These are phyloP conservation scores for Erysiphe pulchra DNA, from an alignment of 2,329 filamentous ascomycete genomes.

Conservation along the genomic window DNA sequence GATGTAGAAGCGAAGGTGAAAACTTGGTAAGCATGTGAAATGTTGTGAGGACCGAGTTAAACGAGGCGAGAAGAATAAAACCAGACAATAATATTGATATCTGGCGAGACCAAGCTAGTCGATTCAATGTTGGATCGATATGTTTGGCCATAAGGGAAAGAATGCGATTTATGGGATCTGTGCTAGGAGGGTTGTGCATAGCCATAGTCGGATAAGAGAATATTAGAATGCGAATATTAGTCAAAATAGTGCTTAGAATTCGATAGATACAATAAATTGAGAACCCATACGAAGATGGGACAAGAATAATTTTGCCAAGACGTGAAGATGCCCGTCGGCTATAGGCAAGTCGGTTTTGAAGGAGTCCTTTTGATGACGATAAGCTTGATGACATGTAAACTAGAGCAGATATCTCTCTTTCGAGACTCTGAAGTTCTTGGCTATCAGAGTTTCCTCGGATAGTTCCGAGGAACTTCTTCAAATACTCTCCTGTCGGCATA, in stretches of 20 bases:
- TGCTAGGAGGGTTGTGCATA: slow-evolving; percentile 27
- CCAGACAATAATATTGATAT: slow-evolving; percentile 67
- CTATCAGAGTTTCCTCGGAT: slow-evolving; percentile 36
- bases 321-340: slow-evolving; percentile 42
- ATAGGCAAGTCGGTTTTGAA: slow-evolving; percentile 35
- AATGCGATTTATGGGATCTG: slow-evolving; percentile 64
- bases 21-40: slow-evolving; percentile 58
- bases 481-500: slow-evolving; percentile 25
- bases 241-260: slow-evolving; percentile 44
- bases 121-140: slow-evolving; percentile 63
- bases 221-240: slow-evolving; percentile 32
- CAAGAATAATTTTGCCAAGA: slow-evolving; percentile 35
- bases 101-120: slow-evolving; percentile 58
- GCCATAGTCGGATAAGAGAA: slow-evolving; percentile 17
- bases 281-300: slow-evolving; percentile 39
- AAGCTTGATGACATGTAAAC: slow-evolving; percentile 57
- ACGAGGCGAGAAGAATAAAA: slow-evolving; percentile 57
- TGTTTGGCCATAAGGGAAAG: slow-evolving; percentile 58
- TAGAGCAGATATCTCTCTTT: slow-evolving; percentile 54
- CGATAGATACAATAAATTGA: slow-evolving; percentile 68
- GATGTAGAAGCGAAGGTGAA: slow-evolving; percentile 45
- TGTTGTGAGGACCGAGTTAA: slow-evolving; percentile 65
- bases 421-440: slow-evolving; percentile 32
- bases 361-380: slow-evolving; percentile 32
- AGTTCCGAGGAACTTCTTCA: slow-evolving; percentile 49